Evolutionary conservation across 192 early-diverging fungal species (phyloP), one percentile per base, ranked within the genome.

Genomic region (Coemansia sp.): DNA sequence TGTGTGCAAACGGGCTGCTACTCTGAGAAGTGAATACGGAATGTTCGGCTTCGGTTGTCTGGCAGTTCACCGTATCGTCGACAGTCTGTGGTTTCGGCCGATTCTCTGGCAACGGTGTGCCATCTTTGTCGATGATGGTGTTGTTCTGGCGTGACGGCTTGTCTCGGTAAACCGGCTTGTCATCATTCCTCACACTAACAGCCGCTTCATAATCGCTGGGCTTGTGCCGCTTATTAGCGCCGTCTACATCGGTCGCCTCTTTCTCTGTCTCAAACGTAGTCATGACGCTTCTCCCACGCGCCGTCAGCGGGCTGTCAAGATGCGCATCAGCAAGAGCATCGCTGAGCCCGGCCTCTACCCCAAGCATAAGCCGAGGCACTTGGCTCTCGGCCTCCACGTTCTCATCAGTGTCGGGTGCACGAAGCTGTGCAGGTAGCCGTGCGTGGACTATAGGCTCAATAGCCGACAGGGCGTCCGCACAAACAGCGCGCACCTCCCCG

Each of bases 361-460:
- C 69, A 2, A 60, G 40, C 34, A 81, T 42, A 11, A 66, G 45
- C 23, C 53, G 55, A 19, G 73, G 36, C 10, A 75, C 69, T 13
- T 33, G 38, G 1, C 29, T 35, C 41, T 73, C 67, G 0, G 43
- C 35, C 33, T 73, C 67, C 23, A 67, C 5, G n/a, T 59, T 52
- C 20, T 74, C 62, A 11, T 80, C 69, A 2, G 65, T 62, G 35
- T 73, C 79, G 6, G 74, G 79, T 15, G 59, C 74, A 14, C 79
- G 66, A 46, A 76, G 63, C 67, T 81, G 79, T 13, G 79, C 79
- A 14, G 81, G 81, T 4, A 82, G 66, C 2, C 72, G 66, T 2
- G 72, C 56, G 34, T 82, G 81, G 20, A 82, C 38, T 32, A 82
- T 71, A 17, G 76, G 75, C 15, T 78, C 76, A 42, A 74, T 64